phyloP scores from a whole-genome alignment of 2,329 filamentous ascomycete species.

The Penicillium sp. region DNA sequence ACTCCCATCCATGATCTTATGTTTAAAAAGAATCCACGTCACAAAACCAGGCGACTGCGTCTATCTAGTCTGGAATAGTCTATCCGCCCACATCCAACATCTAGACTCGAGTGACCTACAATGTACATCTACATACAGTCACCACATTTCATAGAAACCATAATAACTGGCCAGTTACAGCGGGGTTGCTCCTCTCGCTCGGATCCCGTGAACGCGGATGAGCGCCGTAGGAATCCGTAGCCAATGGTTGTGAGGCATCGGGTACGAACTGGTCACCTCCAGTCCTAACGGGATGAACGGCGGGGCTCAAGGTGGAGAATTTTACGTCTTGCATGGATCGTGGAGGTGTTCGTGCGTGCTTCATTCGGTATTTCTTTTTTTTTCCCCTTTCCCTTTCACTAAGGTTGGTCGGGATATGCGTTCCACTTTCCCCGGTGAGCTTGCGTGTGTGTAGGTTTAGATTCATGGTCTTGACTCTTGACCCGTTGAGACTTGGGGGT shows the following conservation, averaged over 20 bases:
- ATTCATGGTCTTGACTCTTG: conserved; percentile 1
- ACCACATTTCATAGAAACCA: no score
- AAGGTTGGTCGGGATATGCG: neutral
- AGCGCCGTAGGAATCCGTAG: neutral
- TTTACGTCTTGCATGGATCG: conserved; percentile 7
- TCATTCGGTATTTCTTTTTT: neutral
- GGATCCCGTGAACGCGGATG: conserved; percentile 1
- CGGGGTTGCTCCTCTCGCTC: neutral
- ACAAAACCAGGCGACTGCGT: neutral
- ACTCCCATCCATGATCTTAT: no score
- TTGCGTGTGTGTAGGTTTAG: neutral
- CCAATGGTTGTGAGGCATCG: conserved; percentile 14
- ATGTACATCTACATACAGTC: no score
- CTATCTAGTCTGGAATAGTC: neutral
- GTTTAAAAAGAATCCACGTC: neutral
- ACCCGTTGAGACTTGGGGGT: neutral
- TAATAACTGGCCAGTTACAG: neutral
- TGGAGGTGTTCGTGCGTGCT: conserved; percentile 7
- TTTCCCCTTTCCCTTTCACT: no score
- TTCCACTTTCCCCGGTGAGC: neutral
- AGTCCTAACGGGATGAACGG: conserved; percentile 21
- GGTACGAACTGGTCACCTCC: conserved; percentile 18
- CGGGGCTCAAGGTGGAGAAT: conserved; percentile 14
- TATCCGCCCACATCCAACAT: neutral
- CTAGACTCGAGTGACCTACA: no score